Evolutionary conservation across 768 basidiomycete genomes (phyloP).

Genomic region (Rubroboletus satanas): DNA sequence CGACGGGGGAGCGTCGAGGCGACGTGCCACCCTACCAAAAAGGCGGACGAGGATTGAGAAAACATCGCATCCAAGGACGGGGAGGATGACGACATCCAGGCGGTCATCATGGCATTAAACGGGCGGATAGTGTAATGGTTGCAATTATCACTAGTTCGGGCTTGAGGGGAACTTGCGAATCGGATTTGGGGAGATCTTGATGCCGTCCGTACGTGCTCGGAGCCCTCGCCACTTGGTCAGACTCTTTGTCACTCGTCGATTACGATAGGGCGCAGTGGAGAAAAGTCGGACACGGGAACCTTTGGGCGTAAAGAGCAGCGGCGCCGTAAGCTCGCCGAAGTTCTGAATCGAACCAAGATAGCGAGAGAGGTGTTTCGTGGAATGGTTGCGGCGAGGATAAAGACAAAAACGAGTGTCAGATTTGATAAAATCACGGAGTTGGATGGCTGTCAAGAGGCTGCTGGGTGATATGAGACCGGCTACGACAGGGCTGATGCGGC

Average conservation of each 20-base stretch:
- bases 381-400: not conserved
- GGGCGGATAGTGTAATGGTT: conserved; percentile 5
- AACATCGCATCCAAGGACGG: conserved; percentile 5
- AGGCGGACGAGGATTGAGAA: conserved; percentile 10
- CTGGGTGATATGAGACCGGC: not conserved
- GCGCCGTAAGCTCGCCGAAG: conserved; percentile 9
- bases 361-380: not conserved
- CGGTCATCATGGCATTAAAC: conserved; percentile 7
- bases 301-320: not conserved
- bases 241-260: conserved; percentile 11
- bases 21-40: conserved; percentile 17
- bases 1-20: conserved; percentile 31
- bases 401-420: not conserved
- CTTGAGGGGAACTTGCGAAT: not conserved
- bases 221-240: conserved; percentile 1
- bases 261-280: conserved; percentile 25
- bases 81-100: conserved; percentile 6
- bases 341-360: not conserved
- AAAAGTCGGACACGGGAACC: conserved; percentile 8
- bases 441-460: not conserved
- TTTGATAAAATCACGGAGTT: not conserved
- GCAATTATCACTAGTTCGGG: not conserved
- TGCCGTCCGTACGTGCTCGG: not conserved
- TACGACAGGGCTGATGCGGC: conserved; percentile 6
- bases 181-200: not conserved